These are phyloP conservation scores for Flaveria floridana DNA, from an alignment of 140 eudicot genomes.

Conservation along the genomic window DNA sequence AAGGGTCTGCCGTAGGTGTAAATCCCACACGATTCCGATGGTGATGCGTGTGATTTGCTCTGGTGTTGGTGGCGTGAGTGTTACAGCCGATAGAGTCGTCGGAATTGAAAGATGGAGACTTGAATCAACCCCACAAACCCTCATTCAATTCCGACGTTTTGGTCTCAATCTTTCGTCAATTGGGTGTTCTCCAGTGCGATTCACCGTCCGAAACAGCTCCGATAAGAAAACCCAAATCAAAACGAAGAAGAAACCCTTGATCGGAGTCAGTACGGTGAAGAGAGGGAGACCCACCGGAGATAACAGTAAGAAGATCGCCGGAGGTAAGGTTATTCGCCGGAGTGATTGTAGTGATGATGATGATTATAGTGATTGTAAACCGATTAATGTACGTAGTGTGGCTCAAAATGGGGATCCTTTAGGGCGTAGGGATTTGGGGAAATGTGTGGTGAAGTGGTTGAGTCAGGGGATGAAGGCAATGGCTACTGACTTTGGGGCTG, in stretches of 20 bases:
- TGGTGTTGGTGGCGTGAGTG: conserved; percentile 7
- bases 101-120: conserved; percentile 32
- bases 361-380: conserved; percentile 13
- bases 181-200: conserved; percentile 19
- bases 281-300: conserved; percentile 12
- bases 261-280: conserved; percentile 2
- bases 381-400: conserved; percentile 40
- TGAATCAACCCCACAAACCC: conserved; percentile 22
- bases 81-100: conserved; percentile 26
- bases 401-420: conserved; percentile 76
- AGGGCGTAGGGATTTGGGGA: conserved; percentile 80
- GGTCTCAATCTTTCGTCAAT: conserved; percentile 11
- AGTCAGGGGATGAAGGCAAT: conserved; percentile 84
- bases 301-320: neutral
- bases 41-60: conserved; percentile 19
- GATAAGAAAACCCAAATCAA: conserved; percentile 20
- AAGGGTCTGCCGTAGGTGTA: conserved; percentile 7
- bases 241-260: neutral
- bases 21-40: conserved; percentile 19
- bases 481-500: conserved; percentile 67
- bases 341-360: neutral
- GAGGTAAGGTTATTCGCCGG: neutral
- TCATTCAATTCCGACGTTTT: conserved; percentile 6
- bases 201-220: conserved; percentile 16
- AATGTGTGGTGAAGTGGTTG: conserved; percentile 70